Base-by-base conservation (phyloP, 768 basidiomycete genomes). In the Obba rivulosa region DNA sequence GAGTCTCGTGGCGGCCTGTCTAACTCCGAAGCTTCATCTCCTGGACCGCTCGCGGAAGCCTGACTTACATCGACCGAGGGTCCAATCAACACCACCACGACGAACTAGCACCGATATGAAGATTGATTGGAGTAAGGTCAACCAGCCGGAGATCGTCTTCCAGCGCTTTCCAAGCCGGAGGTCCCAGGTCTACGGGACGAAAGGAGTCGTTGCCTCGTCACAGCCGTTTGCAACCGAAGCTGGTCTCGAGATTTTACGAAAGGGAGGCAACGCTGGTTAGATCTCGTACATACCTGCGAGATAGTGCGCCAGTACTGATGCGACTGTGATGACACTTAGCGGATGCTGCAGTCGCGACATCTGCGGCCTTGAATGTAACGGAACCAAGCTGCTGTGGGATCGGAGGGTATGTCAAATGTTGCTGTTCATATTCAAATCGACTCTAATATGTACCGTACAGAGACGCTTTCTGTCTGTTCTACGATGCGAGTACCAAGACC, bases 231-330 rank as follows among this genome's bases (percentile, higher is more conserved):
- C 96, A 1, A 83, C 85, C 14, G 86, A 89, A 61, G 94, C 91
- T 16, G 96, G 95, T 0, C 66, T 98, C 24, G 92, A 96, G 67
- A 88, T 99, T 55, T 71, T 99, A 21, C 75, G 84, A 45, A 87
- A 85, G 65, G 96, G 96, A 11, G 96, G 96, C 44, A 99, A 99
- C 70, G 95, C 95, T 57, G 94, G 91, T 89, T 61, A 41, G 72
- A 51, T 4, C 39, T 43, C 23, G n/a, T 44, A 21, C 16, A 3
- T 42, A 21, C 3, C 7, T 31, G 8, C 38, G 21, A 16, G 11
- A 16, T 41, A 46, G 14, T 39, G 5, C 34, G 31, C 14, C 34
- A 23, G 23, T 17, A 23, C 10, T 35, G 13, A 28, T 41, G 7
- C 28, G 13, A 31, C 28, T 31, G 5, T 31, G 7, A 7, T 10